Evolutionary conservation across 352 stramenopile genomes (phyloP).

Genomic region (Globisporangium canariense): DNA sequence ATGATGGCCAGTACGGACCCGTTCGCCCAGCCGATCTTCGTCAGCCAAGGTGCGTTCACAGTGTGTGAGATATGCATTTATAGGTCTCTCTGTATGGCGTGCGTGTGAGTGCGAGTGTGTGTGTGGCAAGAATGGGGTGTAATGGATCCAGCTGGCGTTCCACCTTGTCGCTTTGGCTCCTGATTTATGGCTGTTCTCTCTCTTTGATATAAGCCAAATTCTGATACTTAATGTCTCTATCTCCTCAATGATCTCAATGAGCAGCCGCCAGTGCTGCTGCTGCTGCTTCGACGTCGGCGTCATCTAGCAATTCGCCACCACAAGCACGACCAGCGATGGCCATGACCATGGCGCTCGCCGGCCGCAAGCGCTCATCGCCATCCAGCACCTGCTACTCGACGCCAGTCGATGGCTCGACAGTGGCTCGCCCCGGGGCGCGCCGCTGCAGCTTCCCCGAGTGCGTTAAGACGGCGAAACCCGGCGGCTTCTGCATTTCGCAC

Average conservation of each 20-base stretch:
- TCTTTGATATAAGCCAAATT: neutral
- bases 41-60: neutral
- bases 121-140: neutral
- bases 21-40: constrained; percentile 8
- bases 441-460: constrained; percentile 38
- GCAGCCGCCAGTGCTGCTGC: neutral
- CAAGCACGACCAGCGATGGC: neutral
- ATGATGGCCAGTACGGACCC: constrained; percentile 1
- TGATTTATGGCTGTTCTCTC: neutral
- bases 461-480: constrained; percentile 34
- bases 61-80: neutral
- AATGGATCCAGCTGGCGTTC: neutral
- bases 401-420: neutral
- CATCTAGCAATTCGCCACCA: neutral
- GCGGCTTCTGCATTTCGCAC: constrained; percentile 66
- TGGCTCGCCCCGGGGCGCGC: neutral
- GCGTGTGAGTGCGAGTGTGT: neutral
- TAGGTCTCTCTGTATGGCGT: neutral
- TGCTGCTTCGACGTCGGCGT: neutral
- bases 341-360: neutral
- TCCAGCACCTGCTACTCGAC: neutral
- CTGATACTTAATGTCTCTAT: neutral
- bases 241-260: neutral
- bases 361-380: constrained; percentile 3
- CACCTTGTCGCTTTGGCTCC: neutral